Evolutionary conservation across 129 eudicot genomes (phyloP), one percentile per base, ranked within the genome.

Genomic region (Sambucus nigra): DNA sequence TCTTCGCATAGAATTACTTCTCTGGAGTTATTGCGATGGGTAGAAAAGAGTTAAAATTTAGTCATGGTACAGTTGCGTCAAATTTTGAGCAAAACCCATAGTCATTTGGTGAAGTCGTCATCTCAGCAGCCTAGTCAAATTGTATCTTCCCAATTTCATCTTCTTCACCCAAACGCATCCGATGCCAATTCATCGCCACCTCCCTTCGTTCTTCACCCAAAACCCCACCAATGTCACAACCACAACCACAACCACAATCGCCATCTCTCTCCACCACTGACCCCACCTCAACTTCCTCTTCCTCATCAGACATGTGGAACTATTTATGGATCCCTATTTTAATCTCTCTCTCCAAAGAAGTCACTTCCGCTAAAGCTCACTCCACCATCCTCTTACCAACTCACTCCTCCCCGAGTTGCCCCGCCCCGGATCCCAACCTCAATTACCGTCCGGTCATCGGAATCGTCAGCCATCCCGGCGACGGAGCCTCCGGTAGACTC

Each of bases 391-490:
- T 69, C 29, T 16, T 74, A 47, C 85, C 85, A 5, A 58, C 68
- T 47, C 55, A 55, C 25, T 51, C 76, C 7, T 47, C 47, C 47
- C 46, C 61, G 11, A 17, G 45, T 2, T 77, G 97, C 62, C 83
- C 88, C 5, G 51, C 95, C 3, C 75, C 68, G 20, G 88, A 89
- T 13, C 73, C 94, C 9, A 60, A 57, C 20, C 80, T 89, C 18
- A 89, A 91, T 57, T 79, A 47, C 75, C 83, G 86, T 2, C 98
- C 98, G 56, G 71, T 85, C 2, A 91, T 91, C 69, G 98, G 98
- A 3, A 85, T 91, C 15, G 33, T 91, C 5, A 76, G 68, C 38
- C 98, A 91, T 65, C 98, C 98, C 13, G 95, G 95, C 7, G 95
- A 85, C 33, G 95, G 98, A 9, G 95, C 94, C 47, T 91, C 98